A percentile compares a stretch with the other conserved stretches of the same genome.
These are phyloP conservation scores for Geopyxis carbonaria DNA, from an alignment of 495 filamentous ascomycete genomes.

Conservation along the genomic window DNA sequence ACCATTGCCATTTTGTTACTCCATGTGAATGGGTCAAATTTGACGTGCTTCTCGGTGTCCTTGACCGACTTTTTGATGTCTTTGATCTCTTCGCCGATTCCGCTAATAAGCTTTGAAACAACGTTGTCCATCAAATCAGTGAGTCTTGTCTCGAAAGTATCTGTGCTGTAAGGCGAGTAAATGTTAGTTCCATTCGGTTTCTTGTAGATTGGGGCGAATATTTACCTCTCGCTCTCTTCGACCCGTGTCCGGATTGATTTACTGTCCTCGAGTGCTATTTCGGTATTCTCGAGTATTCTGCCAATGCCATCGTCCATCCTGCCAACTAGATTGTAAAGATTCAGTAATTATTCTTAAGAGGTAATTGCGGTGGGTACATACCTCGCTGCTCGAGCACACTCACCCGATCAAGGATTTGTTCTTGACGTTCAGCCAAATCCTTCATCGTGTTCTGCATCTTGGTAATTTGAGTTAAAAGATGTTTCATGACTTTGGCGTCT, in stretches of 20 bases:
- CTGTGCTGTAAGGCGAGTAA: constrained; percentile 16
- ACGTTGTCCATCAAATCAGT: constrained; percentile 24
- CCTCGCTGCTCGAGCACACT: constrained; percentile 23
- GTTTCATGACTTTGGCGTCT: constrained; percentile 23
- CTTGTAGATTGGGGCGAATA: too few species aligned
- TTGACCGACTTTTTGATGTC: constrained; percentile 25
- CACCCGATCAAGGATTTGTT: constrained; percentile 24
- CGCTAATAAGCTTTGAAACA: constrained; percentile 25
- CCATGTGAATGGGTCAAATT: constrained; percentile 21
- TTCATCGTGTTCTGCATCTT: constrained; percentile 26
- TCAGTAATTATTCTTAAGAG: constrained; percentile 1
- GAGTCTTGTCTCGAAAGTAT: constrained; percentile 24
- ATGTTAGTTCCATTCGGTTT: too few species aligned
- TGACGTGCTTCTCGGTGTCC: constrained; percentile 22
- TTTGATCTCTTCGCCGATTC: constrained; percentile 25
- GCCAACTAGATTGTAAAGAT: constrained; percentile 10
- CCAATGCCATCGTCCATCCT: constrained; percentile 22
- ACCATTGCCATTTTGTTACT: constrained; percentile 18
- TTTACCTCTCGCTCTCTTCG: constrained; percentile 22
- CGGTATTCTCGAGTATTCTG: constrained; percentile 22
- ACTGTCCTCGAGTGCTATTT: constrained; percentile 23
- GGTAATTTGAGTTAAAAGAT: constrained; percentile 21
- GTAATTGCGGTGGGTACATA: constrained; percentile 8
- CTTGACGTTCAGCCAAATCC: constrained; percentile 25
- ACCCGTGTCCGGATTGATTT: constrained; percentile 23